A percentile compares a stretch with the other conserved stretches of the same genome.
Evolutionary conservation across 164 flowering plant species (phyloP).

Genomic region (Tinospora cordifolia): DNA sequence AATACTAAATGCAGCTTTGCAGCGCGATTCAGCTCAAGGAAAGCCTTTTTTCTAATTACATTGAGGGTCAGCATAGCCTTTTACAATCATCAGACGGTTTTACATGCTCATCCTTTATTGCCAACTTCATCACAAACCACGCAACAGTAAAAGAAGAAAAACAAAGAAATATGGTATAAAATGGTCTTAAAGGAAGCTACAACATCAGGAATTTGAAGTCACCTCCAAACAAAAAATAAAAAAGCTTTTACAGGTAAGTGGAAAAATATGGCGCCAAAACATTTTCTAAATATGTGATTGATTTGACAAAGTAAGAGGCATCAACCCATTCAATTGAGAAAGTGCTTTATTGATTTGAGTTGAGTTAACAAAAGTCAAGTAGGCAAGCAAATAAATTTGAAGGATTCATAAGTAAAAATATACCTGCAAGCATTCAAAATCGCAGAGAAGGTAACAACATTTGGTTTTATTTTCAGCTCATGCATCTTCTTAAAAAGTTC

Average conservation of each 20-base stretch:
- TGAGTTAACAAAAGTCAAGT: no score
- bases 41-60: no score
- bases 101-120: neutral
- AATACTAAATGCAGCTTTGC: no score
- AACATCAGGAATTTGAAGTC: no score
- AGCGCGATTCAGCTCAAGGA: no score
- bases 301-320: neutral
- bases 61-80: no score
- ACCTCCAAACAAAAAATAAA: no score
- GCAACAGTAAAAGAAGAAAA: neutral
- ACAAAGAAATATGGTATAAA: neutral
- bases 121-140: neutral
- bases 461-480: constrained; percentile 80
- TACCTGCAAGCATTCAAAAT: constrained; percentile 99
- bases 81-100: neutral
- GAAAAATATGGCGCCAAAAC: neutral
- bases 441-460: constrained; percentile 97
- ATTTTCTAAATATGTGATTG: neutral
- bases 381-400: neutral
- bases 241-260: no score
- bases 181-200: neutral
- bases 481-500: constrained; percentile 85
- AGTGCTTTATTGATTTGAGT: no score
- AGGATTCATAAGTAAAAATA: neutral
- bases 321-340: no score